These are phyloP conservation scores for Colletotrichum costaricense DNA, from an alignment of 2,329 filamentous ascomycete species.

Conservation along the genomic window DNA sequence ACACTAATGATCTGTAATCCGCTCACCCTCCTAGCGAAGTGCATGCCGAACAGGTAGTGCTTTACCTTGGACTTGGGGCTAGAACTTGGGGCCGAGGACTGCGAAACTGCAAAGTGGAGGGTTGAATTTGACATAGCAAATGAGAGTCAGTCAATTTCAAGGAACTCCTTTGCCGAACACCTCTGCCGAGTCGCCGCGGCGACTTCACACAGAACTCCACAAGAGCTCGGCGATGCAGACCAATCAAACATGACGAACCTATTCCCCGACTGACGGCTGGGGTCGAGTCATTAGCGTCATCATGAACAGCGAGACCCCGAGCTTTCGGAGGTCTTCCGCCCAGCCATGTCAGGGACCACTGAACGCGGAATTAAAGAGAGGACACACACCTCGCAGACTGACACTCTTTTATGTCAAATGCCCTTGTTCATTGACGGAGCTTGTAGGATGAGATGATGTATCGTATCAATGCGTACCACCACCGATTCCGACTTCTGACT, in stretches of 20 bases:
- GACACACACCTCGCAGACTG: not conserved
- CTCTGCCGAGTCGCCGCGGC: conserved; percentile 22
- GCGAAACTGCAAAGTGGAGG: not conserved
- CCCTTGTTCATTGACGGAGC: not conserved
- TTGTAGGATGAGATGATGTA: not conserved
- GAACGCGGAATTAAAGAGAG: conserved; percentile 14
- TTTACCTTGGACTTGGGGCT: not conserved
- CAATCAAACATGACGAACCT: not conserved
- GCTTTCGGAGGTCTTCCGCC: conserved; percentile 17
- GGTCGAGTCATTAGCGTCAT: conserved; percentile 21
- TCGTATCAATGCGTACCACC: conserved; percentile 9
- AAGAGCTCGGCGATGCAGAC: conserved; percentile 3
- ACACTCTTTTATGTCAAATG: not conserved
- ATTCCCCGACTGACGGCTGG: conserved; percentile 13
- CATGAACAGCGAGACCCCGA: not conserved
- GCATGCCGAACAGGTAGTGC: not conserved
- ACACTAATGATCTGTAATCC: not conserved
- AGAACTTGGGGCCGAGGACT: not conserved
- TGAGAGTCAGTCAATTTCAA: conserved; percentile 26
- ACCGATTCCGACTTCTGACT: not conserved
- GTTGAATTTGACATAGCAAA: conserved; percentile 24
- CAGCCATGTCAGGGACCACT: not conserved
- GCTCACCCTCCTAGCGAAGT: not conserved
- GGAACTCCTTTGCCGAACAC: conserved; percentile 19
- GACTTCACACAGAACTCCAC: conserved; percentile 17